Evolutionary conservation across 1,284 basidiomycete genomes (phyloP).

Genomic region (Phylloporus sp.): DNA sequence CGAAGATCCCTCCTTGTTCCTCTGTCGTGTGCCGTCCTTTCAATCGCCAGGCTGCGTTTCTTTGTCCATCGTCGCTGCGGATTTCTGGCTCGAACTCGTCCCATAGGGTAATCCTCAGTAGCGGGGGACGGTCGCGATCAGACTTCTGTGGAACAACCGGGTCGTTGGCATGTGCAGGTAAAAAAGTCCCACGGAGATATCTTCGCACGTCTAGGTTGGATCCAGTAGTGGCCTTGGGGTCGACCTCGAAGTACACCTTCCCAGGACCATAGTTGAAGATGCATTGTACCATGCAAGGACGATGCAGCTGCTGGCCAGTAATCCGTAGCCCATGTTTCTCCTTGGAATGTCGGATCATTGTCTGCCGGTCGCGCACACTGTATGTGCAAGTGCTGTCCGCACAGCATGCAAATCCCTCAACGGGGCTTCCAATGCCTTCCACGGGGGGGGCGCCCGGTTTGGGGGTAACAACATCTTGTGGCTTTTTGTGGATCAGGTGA

Average conservation of each 20-base stretch:
- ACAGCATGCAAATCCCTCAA: conserved; percentile 1
- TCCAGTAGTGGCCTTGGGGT: neutral
- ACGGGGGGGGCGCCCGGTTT: neutral
- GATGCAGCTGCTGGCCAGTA: neutral
- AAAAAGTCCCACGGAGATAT: neutral
- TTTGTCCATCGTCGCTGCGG: neutral
- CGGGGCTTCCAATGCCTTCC: neutral
- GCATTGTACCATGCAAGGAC: conserved; percentile 5
- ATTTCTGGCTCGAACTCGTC: conserved; percentile 3
- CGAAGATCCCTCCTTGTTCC: neutral
- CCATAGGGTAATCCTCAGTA: conserved; percentile 3
- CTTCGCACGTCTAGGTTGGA: neutral
- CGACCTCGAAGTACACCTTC: conserved; percentile 8
- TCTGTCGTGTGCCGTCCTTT: neutral
- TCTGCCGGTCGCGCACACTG: neutral
- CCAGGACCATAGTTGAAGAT: neutral
- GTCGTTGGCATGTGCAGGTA: conserved; percentile 1
- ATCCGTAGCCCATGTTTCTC: neutral
- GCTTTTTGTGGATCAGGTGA: neutral
- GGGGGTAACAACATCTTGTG: neutral
- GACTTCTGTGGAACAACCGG: neutral
- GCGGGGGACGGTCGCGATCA: conserved; percentile 1
- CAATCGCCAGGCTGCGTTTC: neutral
- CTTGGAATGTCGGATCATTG: neutral
- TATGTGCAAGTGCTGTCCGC: neutral